These are phyloP conservation scores for Curvularia lunata DNA, from an alignment of 2,329 filamentous ascomycete species.

Conservation along the genomic window DNA sequence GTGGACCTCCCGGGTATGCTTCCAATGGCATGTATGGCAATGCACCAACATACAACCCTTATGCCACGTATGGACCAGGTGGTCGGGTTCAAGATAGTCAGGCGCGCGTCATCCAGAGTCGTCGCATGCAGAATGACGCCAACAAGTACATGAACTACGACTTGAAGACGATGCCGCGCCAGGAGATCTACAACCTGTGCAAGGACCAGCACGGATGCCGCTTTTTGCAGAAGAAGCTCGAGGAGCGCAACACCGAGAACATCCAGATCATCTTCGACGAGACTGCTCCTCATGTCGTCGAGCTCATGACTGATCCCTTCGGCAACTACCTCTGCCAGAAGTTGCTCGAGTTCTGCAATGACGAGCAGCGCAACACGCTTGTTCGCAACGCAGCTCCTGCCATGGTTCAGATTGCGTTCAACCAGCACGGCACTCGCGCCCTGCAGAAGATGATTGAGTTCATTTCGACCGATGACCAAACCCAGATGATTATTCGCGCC, in stretches of 20 bases:
- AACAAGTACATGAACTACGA: conserved; percentile 84
- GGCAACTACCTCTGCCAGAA: conserved; percentile 99
- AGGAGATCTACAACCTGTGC: conserved; percentile 87
- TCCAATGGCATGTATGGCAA: conserved; percentile 35
- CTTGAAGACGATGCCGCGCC: conserved; percentile 74
- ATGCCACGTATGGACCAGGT: conserved; percentile 48
- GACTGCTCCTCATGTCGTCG: conserved; percentile 90
- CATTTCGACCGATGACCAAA: conserved; percentile 80
- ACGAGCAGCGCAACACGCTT: conserved; percentile 90
- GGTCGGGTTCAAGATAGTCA: conserved; percentile 73
- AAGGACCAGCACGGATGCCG: conserved; percentile 98
- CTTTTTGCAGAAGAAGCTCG: conserved; percentile 95
- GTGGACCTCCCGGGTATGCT: conserved; percentile 33
- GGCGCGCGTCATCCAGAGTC: conserved; percentile 75
- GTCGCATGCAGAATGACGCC: conserved; percentile 70
- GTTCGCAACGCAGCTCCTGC: conserved; percentile 88
- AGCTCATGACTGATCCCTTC: conserved; percentile 98
- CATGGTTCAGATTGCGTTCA: conserved; percentile 91
- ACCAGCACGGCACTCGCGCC: conserved; percentile 95
- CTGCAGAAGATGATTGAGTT: conserved; percentile 99
- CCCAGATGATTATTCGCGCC: conserved; percentile 84
- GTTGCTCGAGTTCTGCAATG: conserved; percentile 91
- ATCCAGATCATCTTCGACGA: conserved; percentile 94
- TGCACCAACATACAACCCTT: conserved; percentile 36
- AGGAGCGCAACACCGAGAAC: conserved; percentile 82